Conservation (phyloP, 305 asterid genomes). For the Solanum hybrid region DNA sequence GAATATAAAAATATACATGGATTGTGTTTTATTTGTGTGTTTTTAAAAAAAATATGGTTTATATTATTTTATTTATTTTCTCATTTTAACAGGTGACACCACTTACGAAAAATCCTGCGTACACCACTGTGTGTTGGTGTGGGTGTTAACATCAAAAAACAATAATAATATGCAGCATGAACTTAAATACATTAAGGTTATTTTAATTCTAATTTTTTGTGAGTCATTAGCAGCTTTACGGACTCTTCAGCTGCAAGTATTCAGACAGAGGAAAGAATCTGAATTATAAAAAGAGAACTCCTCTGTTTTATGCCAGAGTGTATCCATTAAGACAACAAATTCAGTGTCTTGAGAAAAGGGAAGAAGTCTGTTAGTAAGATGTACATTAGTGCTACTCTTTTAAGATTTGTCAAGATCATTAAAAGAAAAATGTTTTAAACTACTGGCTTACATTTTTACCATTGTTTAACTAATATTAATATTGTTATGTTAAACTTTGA, state of each 20-base stretch:
- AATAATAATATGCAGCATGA: not conserved
- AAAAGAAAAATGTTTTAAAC: not conserved
- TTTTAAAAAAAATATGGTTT: too few species aligned
- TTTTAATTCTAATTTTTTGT: not conserved
- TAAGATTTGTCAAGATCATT: not conserved
- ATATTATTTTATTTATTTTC: too few species aligned
- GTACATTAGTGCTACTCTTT: not conserved
- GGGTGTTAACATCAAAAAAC: not conserved
- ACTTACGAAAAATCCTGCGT: too few species aligned
- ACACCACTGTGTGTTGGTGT: too few species aligned
- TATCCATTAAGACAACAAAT: not conserved
- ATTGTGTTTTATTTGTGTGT: too few species aligned
- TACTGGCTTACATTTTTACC: not conserved
- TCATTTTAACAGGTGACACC: too few species aligned
- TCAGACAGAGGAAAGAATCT: not conserved
- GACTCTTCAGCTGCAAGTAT: not conserved
- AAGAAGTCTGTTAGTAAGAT: not conserved
- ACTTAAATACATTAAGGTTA: not conserved
- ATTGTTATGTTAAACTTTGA: not conserved
- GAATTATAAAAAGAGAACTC: not conserved
- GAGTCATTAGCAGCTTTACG: not conserved
- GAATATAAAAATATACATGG: too few species aligned
- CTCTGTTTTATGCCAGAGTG: not conserved
- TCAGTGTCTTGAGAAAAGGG: not conserved
- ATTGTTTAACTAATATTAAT: not conserved